Base-by-base conservation (phyloP, 345 rosid species). In the Arabis hirsuta region DNA sequence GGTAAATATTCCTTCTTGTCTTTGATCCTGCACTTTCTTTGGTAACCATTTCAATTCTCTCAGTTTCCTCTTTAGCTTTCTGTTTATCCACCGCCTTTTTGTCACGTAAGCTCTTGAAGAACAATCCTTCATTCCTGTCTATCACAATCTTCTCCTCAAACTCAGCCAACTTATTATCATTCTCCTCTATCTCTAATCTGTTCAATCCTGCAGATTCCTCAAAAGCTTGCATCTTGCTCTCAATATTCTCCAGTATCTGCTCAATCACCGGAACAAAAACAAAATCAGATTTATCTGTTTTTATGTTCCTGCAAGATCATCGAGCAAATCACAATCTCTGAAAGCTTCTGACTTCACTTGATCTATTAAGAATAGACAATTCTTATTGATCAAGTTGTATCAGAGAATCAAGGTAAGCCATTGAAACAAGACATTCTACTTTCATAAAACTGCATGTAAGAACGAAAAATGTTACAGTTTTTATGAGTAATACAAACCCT, bases 171-270 rank as follows among this genome's bases (percentile, higher is more conserved):
- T 84, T 85, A 67, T 63, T 74, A 31, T 95, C 97, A 16, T 69
- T 86, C 78, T 79, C 74, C 79, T 84, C 93, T 44, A 86, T 90
- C 81, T 95, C 92, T 47, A 54, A 48, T 69, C 70, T 81, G 76
- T 86, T 87, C 62, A 84, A 34, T 48, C 87, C 87, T 10, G 84
- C 85, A 67, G 97, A 86, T 81, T 91, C 96, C 72, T 90, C 93
- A 55, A 89, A 91, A 39, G 90, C 90, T 80, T 85, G 96, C 96
- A 91, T 95, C 74, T 78, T 73, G 78, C 82, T 84, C 78, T 91
- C 97, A 16, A 95, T 85, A 31, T 84, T 87, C 87, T 82, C 92
- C 87, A 86, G 82, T 76, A 89, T 88, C 99, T 95, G 86, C 77
- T 32, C 78, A 69, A 57, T 63, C 66, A 74, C 45, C 54, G 27